These are phyloP conservation scores for Stevia rebaudiana DNA, from an alignment of 140 eudicot species.

Conservation along the genomic window DNA sequence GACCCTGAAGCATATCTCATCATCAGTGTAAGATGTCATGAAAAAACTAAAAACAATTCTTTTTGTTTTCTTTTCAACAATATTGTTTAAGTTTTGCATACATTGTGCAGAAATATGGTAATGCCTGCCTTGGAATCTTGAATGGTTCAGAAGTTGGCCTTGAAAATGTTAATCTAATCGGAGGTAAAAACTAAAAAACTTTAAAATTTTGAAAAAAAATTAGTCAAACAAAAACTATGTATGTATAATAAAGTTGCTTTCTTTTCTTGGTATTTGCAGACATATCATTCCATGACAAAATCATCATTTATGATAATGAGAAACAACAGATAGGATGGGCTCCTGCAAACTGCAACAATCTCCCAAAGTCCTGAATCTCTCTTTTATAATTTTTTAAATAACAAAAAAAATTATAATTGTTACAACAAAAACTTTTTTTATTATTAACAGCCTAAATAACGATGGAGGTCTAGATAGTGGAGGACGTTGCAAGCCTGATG, in stretches of 20 bases:
- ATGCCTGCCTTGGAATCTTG: constrained; percentile 76
- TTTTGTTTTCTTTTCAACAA: neutral
- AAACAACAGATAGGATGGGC: constrained; percentile 73
- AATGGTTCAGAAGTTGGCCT: constrained; percentile 58
- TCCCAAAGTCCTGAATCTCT: constrained; percentile 28
- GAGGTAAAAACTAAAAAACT: constrained; percentile 54
- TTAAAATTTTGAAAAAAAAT: neutral
- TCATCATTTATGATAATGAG: constrained; percentile 80
- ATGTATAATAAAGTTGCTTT: neutral
- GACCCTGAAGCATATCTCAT: constrained; percentile 74
- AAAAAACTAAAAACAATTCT: neutral
- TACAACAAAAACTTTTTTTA: constrained; percentile 35
- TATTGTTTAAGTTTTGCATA: neutral
- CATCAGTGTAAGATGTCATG: constrained; percentile 44
- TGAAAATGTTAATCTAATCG: constrained; percentile 50
- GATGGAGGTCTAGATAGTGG: constrained; percentile 9
- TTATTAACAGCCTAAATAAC: constrained; percentile 41
- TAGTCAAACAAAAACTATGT: neutral
- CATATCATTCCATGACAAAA: constrained; percentile 77
- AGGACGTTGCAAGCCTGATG: constrained; percentile 24
- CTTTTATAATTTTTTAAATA: constrained; percentile 19
- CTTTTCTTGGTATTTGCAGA: constrained; percentile 40
- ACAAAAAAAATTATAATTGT: constrained; percentile 19
- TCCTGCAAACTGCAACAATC: constrained; percentile 48
- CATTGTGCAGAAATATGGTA: constrained; percentile 53